Base-by-base conservation (phyloP, 805 yeast genomes). In the Pichia occidentalis region DNA sequence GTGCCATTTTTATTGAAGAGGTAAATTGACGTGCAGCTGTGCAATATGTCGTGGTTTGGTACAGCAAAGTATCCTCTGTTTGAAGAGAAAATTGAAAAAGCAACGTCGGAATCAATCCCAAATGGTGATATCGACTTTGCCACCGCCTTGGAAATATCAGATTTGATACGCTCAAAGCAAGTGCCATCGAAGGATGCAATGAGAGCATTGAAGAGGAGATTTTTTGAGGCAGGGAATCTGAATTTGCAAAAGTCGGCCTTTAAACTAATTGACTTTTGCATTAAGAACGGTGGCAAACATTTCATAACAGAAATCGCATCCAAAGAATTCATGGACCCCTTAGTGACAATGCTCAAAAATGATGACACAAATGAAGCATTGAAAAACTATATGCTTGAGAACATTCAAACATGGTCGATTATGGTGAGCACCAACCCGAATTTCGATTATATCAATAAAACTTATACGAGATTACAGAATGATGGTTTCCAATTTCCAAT, bases 251-350 rank as follows among this genome's bases (percentile, higher is more conserved):
- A 78, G 20, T 73, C 92, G 5, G 68, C 88, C 0, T 70, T 92
- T 53, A 83, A 81, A 52, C 65, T 92, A 44, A 68, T 81, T 23
- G 97, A 92, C 51, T 71, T 85, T 32, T 84, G 95, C 60, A 80
- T 90, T 39, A 92, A 92, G 61, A 92, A 92, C 56, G 88, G 96
- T 32, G 98, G 98, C 7, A 67, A 68, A 33, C 95, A 85, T 50
- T 88, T 92, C 51, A 67, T 90, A 17, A 68, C 65, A 16, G 96
- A 86, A 51, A 68, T 88, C 22, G 75, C 90, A 24, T 72, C 88
- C 8, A 75, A 86, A 45, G 97, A 90, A 56, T 90, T 90, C 47
- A 72, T 87, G 63, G 95, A 84, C 56, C 77, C 85, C 19, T 62
- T 85, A 45, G 80, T 77, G n/a, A 56, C 65, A 4, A 58, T 66